Percentiles rank a stretch among this genome's conserved stretches.
Evolutionary conservation across 345 rosid species (phyloP).

Genomic region (Rubroshorea leprosula): DNA sequence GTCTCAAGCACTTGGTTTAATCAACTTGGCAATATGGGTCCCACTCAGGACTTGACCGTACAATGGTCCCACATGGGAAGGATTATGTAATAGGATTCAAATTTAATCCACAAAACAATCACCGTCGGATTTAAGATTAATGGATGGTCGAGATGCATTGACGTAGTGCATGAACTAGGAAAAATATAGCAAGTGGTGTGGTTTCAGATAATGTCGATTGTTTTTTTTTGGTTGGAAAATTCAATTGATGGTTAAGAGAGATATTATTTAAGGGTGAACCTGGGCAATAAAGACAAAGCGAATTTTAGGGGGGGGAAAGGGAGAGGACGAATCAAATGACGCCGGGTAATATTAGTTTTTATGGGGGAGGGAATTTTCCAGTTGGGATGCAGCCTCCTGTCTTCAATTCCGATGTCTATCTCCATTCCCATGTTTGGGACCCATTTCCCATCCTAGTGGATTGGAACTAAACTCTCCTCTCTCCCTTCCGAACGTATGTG

Average conservation of each 20-base stretch:
- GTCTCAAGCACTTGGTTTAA: slow-evolving; percentile 11
- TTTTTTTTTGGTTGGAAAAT: slow-evolving; percentile 24
- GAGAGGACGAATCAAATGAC: slow-evolving; percentile 20
- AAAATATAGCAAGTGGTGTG: too few relatives aligned
- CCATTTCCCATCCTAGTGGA: slow-evolving; percentile 25
- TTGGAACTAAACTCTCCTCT: neutral
- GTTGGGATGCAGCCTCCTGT: too few relatives aligned
- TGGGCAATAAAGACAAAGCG: slow-evolving; percentile 36
- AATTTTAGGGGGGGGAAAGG: neutral
- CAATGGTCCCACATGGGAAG: too few relatives aligned
- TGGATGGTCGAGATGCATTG: neutral
- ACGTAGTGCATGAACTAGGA: slow-evolving; percentile 20
- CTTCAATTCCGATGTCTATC: too few relatives aligned
- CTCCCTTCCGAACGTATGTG: neutral
- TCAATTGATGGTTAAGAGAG: too few relatives aligned
- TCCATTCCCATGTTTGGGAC: slow-evolving; percentile 9
- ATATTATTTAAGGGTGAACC: too few relatives aligned
- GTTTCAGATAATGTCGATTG: slow-evolving; percentile 25
- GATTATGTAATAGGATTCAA: too few relatives aligned
- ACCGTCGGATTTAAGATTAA: neutral
- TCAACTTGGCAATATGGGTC: slow-evolving; percentile 21
- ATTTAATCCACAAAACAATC: too few relatives aligned
- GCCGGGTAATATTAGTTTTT: slow-evolving; percentile 7
- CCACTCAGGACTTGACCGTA: slow-evolving; percentile 29
- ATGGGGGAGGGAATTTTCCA: too few relatives aligned